phyloP scores from a whole-genome alignment of 345 rosid genomes.

The Alliaria petiolata region DNA sequence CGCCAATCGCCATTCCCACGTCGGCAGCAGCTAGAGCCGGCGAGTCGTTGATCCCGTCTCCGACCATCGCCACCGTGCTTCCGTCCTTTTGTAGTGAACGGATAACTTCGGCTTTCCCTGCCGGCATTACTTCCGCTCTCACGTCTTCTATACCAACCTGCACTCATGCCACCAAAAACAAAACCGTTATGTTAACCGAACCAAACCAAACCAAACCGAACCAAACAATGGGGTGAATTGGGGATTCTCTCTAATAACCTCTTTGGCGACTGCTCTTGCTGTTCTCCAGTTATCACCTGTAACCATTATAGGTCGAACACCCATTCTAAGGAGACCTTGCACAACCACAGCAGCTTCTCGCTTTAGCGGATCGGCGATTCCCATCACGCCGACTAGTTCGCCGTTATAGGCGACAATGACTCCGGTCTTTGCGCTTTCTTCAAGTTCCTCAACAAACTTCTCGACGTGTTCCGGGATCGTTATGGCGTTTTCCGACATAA shows the following conservation, averaged over 20 bases:
- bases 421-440: slow-evolving; percentile 88
- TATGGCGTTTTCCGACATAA: slow-evolving; percentile 66
- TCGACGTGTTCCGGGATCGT: slow-evolving; percentile 58
- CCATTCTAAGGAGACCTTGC: slow-evolving; percentile 90
- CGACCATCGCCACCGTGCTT: slow-evolving; percentile 95
- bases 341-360: slow-evolving; percentile 95
- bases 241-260: slow-evolving; percentile 49
- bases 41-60: slow-evolving; percentile 97
- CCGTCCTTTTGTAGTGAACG: slow-evolving; percentile 77
- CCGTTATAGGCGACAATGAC: slow-evolving; percentile 60
- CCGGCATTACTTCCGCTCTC: slow-evolving; percentile 97
- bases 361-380: slow-evolving; percentile 88
- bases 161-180: slow-evolving; percentile 16
- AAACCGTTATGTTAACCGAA: not conserved
- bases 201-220: not conserved
- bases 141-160: slow-evolving; percentile 88
- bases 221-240: too few relatives aligned
- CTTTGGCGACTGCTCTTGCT: slow-evolving; percentile 88
- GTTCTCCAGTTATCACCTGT: slow-evolving; percentile 99
- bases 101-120: slow-evolving; percentile 85
- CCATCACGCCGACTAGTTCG: slow-evolving; percentile 66
- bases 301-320: slow-evolving; percentile 87
- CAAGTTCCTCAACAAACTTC: slow-evolving; percentile 66
- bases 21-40: slow-evolving; percentile 98
- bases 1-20: slow-evolving; percentile 98